Base-by-base conservation (phyloP, 1,284 basidiomycete genomes). In the Trametes versicolor region DNA sequence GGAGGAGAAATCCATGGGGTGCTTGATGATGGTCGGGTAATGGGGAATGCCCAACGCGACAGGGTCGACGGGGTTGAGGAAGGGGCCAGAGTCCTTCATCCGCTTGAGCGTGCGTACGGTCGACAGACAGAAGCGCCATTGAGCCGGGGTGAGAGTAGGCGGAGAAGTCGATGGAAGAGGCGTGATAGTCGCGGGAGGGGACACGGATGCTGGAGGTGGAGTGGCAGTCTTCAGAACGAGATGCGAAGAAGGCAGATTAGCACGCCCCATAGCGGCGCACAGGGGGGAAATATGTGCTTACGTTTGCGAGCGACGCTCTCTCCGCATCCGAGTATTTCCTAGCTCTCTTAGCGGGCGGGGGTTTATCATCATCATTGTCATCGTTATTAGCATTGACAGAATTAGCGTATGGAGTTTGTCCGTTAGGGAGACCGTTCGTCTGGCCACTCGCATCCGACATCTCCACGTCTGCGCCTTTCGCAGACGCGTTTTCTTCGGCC, bases 1-100 rank as follows among this genome's bases (percentile, higher is more conserved):
- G 25, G 97, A 98, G n/a, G 89, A 86, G 56, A 99, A 87, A 77
- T 99, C 98, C 95, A 98, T 98, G 0, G 98, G 98, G 37, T 86
- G 87, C 73, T 90, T 93, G 80, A 99, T 90, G 75, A 99, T 89
- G 61, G 85, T 85, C 51, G 87, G 87, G 75, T 99, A 99, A 75
- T 97, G 95, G 15, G 96, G 98, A 66, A 99, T 93, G 71, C 90
- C 91, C 69, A 98, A 87, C 1, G 88, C 91, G 68, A 97, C 85
- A n/a, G 91, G 86, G 76, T 99, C 97, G 64, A 99, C 98, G 21
- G 98, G 97, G 60, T 83, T 83, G 59, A 93, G 79, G 81, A 99
- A 99, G 1, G 95, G 90, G 8, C 76, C 77, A 0, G 95, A 88
- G 61, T 97, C 95, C 76, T 94, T 94, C 72, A 91, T 80, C 81